Conservation (phyloP, 2,329 filamentous ascomycete species). For the Beauveria pseudobassiana region DNA sequence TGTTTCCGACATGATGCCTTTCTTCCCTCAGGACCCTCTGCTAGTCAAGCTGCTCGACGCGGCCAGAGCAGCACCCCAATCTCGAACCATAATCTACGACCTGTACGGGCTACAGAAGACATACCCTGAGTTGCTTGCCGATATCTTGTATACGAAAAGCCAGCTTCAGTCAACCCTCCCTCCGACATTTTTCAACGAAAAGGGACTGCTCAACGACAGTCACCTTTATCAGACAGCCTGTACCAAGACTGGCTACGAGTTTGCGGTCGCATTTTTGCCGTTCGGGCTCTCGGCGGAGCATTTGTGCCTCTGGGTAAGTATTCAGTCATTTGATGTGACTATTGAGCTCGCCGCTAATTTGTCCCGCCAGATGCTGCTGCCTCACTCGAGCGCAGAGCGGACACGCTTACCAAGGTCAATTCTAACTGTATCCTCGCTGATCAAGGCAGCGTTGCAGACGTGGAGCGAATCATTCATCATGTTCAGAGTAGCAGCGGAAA, state of each 20-base stretch:
- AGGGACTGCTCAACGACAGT: conserved; percentile 8
- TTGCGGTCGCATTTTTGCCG: conserved; percentile 18
- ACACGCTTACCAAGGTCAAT: conserved; percentile 12
- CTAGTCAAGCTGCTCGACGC: conserved; percentile 14
- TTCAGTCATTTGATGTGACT: not conserved
- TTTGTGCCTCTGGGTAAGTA: conserved; percentile 15
- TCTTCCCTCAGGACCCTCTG: conserved; percentile 12
- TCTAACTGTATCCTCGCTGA: conserved; percentile 12
- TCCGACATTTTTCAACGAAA: not conserved
- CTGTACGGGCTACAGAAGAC: conserved; percentile 16
- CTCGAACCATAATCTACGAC: conserved; percentile 13
- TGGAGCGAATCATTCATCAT: not conserved
- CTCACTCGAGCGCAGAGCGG: conserved; percentile 12
- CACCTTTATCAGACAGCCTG: conserved; percentile 13
- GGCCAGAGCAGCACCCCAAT: conserved; percentile 1
- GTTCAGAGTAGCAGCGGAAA: not conserved
- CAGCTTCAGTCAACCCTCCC: conserved; percentile 9
- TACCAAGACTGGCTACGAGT: conserved; percentile 18
- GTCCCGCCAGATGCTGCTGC: not conserved
- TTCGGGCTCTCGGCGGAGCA: conserved; percentile 15
- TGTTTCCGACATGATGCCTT: not conserved
- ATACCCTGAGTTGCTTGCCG: conserved; percentile 15
- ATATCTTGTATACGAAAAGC: conserved; percentile 15
- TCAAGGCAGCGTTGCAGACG: not conserved
- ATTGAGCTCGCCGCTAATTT: not conserved